phyloP scores from a whole-genome alignment of 208 protist genomes.

The Trypanosomatidae sp. region DNA sequence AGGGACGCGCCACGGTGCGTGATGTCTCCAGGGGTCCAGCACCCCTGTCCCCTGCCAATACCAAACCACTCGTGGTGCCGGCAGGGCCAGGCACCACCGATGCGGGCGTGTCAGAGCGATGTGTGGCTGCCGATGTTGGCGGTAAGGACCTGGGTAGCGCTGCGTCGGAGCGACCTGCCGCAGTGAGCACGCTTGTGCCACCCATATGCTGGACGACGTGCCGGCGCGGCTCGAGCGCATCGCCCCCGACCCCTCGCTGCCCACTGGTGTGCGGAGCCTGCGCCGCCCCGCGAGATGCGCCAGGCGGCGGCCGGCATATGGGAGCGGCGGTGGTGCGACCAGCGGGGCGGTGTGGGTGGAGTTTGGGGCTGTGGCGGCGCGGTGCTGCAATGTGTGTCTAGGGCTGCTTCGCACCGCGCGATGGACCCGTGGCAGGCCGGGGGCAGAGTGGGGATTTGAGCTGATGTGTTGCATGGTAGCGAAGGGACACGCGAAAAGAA shows the following conservation, averaged over 20 bases:
- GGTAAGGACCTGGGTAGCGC: background rate
- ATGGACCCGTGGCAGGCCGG: background rate
- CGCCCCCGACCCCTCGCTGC: background rate
- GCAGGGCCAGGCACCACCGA: background rate
- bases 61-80: background rate
- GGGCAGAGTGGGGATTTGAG: background rate
- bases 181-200: background rate
- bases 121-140: background rate
- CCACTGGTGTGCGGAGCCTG: background rate
- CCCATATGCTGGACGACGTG: background rate
- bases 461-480: background rate
- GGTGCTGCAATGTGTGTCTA: background rate
- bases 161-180: background rate
- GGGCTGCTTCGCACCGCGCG: background rate
- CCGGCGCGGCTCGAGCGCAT: background rate
- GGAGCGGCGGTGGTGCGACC: background rate
- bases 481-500: background rate
- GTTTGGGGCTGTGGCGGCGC: background rate
- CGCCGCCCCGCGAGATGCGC: background rate
- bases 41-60: background rate
- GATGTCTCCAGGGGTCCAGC: too few relatives aligned
- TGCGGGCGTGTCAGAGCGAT: background rate
- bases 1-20: too few relatives aligned
- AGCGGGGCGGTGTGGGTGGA: background rate
- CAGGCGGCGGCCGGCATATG: background rate